Evolutionary conservation across 352 stramenopile species (phyloP).

Genomic region (Pythium biforme): DNA sequence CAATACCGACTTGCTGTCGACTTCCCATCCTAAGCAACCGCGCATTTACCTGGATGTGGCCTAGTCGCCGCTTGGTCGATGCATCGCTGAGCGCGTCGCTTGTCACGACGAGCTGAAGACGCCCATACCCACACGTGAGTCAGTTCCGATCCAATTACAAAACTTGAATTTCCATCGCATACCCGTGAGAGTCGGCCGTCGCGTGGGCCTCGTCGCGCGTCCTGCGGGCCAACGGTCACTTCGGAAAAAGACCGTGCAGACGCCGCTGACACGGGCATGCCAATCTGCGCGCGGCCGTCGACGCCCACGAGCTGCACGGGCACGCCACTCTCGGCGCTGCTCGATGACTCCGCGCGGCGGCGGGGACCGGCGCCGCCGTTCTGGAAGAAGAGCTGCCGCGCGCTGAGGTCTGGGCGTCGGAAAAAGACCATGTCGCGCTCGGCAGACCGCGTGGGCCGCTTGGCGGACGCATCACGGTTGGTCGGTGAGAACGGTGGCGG

Average conservation of each 20-base stretch:
- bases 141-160: not conserved
- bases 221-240: slow-evolving; percentile 5
- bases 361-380: slow-evolving; percentile 14
- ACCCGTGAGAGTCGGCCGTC: slow-evolving; percentile 28
- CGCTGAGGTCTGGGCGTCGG: slow-evolving; percentile 35
- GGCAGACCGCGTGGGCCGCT: not conserved
- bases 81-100: slow-evolving; percentile 36
- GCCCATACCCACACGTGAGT: not conserved
- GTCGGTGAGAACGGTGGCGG: not conserved
- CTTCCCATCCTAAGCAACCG: not conserved
- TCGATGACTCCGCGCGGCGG: not conserved
- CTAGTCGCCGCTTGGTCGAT: slow-evolving; percentile 34
- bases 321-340: not conserved
- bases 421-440: slow-evolving; percentile 25
- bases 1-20: too few relatives aligned
- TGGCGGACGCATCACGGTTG: not conserved
- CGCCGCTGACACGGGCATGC: slow-evolving; percentile 23
- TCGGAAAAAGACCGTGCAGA: slow-evolving; percentile 13
- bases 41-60: slow-evolving; percentile 40
- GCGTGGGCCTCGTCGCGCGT: not conserved
- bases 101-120: slow-evolving; percentile 38
- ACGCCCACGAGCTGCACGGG: slow-evolving; percentile 54
- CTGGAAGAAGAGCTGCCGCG: slow-evolving; percentile 43
- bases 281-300: slow-evolving; percentile 45
- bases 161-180: not conserved